These are phyloP conservation scores for Ilex aquifolium DNA, from an alignment of 257 asterid genomes.

Conservation along the genomic window DNA sequence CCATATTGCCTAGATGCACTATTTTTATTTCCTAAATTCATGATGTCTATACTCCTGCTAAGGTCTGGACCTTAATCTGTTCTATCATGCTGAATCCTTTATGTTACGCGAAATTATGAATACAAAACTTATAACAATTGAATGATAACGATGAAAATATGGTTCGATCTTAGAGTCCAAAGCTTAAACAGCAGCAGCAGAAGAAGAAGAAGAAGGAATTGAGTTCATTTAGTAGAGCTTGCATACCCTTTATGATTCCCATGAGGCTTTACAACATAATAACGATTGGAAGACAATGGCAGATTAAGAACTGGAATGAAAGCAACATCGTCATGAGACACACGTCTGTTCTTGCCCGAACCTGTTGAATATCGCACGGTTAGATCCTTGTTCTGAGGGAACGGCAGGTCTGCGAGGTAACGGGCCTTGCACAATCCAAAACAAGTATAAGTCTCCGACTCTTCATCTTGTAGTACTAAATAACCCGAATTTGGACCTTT, in stretches of 20 bases:
- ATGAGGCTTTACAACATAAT: slow-evolving; percentile 44
- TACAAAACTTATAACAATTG: no score
- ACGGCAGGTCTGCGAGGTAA: slow-evolving; percentile 31
- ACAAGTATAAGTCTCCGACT: slow-evolving; percentile 42
- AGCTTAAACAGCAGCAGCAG: no score
- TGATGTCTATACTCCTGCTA: no score
- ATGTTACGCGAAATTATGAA: no score
- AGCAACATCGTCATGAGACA: slow-evolving; percentile 16
- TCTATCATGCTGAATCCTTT: no score
- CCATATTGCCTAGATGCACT: no score
- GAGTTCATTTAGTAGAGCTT: no score
- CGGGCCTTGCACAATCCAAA: slow-evolving; percentile 45
- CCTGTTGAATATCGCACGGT: slow-evolving; percentile 11
- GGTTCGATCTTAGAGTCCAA: no score
- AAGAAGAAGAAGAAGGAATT: no score
- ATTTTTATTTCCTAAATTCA: no score
- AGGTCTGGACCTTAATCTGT: no score
- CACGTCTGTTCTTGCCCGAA: not conserved
- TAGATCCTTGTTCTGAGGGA: slow-evolving; percentile 61
- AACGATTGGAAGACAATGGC: slow-evolving; percentile 44
- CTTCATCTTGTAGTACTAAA: slow-evolving; percentile 58
- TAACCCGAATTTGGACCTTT: slow-evolving; percentile 65
- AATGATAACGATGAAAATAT: no score
- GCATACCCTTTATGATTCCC: slow-evolving; percentile 40
- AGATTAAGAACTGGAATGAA: slow-evolving; percentile 47